These are phyloP conservation scores for Claviceps maximensis DNA, from an alignment of 2,329 filamentous ascomycete species.

Conservation along the genomic window DNA sequence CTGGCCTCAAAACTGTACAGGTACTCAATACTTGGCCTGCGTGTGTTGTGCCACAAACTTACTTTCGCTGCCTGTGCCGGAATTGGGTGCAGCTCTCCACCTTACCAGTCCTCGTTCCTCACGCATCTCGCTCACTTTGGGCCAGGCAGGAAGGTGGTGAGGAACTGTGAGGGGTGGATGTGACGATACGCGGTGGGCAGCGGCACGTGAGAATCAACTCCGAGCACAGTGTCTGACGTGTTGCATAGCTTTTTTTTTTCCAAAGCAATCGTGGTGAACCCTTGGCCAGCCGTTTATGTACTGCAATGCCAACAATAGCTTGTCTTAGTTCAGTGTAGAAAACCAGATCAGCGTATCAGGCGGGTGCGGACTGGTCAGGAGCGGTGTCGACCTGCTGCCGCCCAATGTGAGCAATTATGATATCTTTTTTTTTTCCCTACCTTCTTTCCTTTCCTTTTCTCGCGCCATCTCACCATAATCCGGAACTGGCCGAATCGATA, in stretches of 20 bases:
- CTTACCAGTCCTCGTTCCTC: background rate
- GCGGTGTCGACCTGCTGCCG: background rate
- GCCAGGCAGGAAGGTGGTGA: background rate
- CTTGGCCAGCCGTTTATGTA: background rate
- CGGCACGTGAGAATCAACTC: conserved; percentile 5
- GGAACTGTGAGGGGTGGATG: background rate
- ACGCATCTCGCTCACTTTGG: conserved; percentile 1
- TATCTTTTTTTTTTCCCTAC: background rate
- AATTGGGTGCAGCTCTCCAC: background rate
- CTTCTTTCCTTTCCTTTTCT: background rate
- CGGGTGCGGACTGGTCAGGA: background rate
- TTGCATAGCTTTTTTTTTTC: background rate
- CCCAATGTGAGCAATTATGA: background rate
- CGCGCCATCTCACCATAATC: background rate
- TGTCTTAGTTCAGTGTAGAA: background rate
- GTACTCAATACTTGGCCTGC: background rate
- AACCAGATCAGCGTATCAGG: background rate
- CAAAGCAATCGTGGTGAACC: background rate
- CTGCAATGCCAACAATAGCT: background rate
- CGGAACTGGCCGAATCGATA: background rate
- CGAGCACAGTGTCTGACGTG: conserved; percentile 1
- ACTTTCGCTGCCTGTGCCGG: background rate
- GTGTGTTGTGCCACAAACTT: background rate
- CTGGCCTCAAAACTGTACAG: background rate
- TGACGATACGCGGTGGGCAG: conserved; percentile 1